These are phyloP conservation scores for Rosellinia necatrix DNA, from an alignment of 2,329 filamentous ascomycete genomes.

Conservation along the genomic window DNA sequence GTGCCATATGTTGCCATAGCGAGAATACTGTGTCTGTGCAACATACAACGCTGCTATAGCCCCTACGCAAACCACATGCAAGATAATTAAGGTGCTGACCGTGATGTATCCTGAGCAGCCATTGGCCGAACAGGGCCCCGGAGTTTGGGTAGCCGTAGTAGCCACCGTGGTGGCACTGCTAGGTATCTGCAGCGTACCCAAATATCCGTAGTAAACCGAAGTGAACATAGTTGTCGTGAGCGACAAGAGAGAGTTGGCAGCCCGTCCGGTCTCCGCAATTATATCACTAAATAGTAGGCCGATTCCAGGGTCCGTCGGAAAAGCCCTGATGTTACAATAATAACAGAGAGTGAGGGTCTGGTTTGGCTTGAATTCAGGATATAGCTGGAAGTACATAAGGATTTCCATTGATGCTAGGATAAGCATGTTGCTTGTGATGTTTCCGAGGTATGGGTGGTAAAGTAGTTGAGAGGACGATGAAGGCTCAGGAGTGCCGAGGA, in stretches of 20 bases:
- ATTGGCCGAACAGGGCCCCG: slow-evolving; percentile 1
- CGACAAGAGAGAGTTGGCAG: slow-evolving; percentile 7
- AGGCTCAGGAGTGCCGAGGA: slow-evolving; percentile 11
- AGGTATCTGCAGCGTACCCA: background rate
- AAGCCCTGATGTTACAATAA: background rate
- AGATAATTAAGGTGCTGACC: slow-evolving; percentile 6
- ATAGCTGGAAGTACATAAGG: background rate
- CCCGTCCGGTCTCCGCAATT: background rate
- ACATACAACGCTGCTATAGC: slow-evolving; percentile 13
- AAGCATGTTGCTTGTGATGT: no score
- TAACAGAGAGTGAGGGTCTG: background rate
- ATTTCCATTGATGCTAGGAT: no score
- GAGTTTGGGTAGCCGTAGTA: background rate
- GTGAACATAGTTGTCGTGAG: background rate
- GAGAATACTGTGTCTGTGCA: slow-evolving; percentile 15
- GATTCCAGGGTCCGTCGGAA: background rate
- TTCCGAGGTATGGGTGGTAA: no score
- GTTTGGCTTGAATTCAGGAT: background rate
- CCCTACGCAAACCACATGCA: slow-evolving; percentile 17
- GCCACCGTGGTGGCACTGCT: background rate
- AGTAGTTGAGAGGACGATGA: no score
- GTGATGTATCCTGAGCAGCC: slow-evolving; percentile 15
- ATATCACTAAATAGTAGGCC: slow-evolving; percentile 5
- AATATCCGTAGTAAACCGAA: slow-evolving; percentile 3
- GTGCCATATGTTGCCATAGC: slow-evolving; percentile 25